A percentile compares a stretch with the other conserved stretches of the same genome.
Conservation (phyloP, 2,329 filamentous ascomycete genomes). For the Teratosphaeria epicoccoides region DNA sequence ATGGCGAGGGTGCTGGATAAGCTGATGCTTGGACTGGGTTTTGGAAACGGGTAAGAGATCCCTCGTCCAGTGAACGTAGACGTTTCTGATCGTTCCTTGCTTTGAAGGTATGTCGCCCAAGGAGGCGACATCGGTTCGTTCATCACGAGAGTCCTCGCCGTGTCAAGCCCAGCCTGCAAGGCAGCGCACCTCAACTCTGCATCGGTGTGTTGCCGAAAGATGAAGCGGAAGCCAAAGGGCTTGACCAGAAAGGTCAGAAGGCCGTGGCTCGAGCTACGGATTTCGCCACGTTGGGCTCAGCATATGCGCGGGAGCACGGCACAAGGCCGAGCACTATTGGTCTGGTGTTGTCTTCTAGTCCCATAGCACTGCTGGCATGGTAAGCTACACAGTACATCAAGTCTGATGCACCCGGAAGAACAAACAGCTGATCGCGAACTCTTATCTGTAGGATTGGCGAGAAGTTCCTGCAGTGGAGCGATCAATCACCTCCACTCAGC, state of each 20-base stretch:
- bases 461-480: slow-evolving; percentile 46
- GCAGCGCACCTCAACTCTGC: slow-evolving; percentile 23
- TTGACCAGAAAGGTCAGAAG: slow-evolving; percentile 15
- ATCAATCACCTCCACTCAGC: slow-evolving; percentile 32
- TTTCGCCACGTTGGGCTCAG: slow-evolving; percentile 28
- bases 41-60: slow-evolving; percentile 36
- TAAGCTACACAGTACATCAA: slow-evolving; percentile 2
- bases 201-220: slow-evolving; percentile 8
- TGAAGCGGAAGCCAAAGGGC: slow-evolving; percentile 1
- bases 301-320: slow-evolving; percentile 44
- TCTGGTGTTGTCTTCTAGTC: slow-evolving; percentile 41
- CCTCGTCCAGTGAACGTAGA: no score
- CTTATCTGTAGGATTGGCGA: slow-evolving; percentile 41
- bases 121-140: slow-evolving; percentile 47
- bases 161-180: slow-evolving; percentile 37
- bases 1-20: slow-evolving; percentile 39
- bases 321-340: slow-evolving; percentile 47
- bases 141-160: slow-evolving; percentile 35
- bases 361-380: slow-evolving; percentile 47
- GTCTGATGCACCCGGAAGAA: no score
- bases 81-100: no score
- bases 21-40: slow-evolving; percentile 44
- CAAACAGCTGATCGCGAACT: no score
- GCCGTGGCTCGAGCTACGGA: slow-evolving; percentile 3
- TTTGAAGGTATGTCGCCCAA: slow-evolving; percentile 48